A percentile compares a stretch with the other conserved stretches of the same genome.
Conservation (phyloP, 495 filamentous ascomycete species). For the Penicillium bovifimosum region DNA sequence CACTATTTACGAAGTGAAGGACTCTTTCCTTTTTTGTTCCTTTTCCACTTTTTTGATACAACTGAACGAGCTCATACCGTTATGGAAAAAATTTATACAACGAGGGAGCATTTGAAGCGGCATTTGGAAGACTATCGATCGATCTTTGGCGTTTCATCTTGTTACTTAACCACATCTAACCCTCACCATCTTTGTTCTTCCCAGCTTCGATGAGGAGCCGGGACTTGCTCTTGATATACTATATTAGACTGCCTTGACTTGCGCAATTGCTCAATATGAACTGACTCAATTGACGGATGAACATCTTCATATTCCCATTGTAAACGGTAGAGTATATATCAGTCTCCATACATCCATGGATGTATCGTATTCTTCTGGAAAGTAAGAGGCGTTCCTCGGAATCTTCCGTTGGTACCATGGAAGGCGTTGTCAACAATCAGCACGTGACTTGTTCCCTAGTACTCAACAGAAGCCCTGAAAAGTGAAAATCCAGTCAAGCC, state of each 20-base stretch:
- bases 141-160: conserved; percentile 30
- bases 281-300: conserved; percentile 9
- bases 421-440: too few relatives aligned
- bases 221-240: conserved; percentile 18
- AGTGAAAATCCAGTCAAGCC: too few relatives aligned
- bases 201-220: conserved; percentile 15
- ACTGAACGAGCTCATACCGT: conserved; percentile 24
- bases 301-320: background rate
- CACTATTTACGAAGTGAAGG: conserved; percentile 2
- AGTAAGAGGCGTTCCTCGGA: too few relatives aligned
- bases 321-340: too few relatives aligned
- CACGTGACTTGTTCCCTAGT: too few relatives aligned
- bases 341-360: too few relatives aligned
- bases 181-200: conserved; percentile 14
- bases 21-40: background rate
- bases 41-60: conserved; percentile 17
- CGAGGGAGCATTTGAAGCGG: conserved; percentile 29
- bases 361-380: too few relatives aligned
- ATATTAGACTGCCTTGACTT: conserved; percentile 23
- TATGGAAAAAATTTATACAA: conserved; percentile 21
- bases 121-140: conserved; percentile 28
- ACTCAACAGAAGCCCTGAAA: too few relatives aligned
- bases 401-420: too few relatives aligned
- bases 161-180: conserved; percentile 20
- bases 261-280: conserved; percentile 12